Conservation (phyloP, 2,329 filamentous ascomycete species). For the Xylariales sp. region DNA sequence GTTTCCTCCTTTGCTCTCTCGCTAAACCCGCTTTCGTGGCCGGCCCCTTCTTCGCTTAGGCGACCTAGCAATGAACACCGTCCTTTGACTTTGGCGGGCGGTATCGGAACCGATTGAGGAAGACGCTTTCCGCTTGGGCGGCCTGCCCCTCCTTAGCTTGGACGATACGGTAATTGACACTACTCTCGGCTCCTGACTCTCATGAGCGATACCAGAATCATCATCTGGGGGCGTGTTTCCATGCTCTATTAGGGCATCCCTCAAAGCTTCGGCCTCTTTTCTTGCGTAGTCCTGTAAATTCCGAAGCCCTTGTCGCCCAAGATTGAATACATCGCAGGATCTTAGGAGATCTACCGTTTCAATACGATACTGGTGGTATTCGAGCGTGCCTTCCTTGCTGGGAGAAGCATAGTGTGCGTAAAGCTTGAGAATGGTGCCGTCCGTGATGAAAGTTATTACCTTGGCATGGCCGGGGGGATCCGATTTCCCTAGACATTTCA, state of each 20-base stretch:
- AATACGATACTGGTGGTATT: not conserved
- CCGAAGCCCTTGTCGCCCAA: not conserved
- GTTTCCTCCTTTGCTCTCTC: too few relatives aligned
- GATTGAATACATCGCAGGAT: not conserved
- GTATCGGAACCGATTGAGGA: too few relatives aligned
- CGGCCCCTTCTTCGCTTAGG: slow-evolving; percentile 4
- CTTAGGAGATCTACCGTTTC: accelerated
- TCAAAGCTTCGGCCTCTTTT: not conserved
- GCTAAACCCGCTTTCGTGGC: not conserved
- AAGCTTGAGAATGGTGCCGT: not conserved
- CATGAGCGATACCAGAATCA: too few relatives aligned
- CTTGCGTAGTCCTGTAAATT: slow-evolving; percentile 3
- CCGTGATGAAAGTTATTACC: not conserved
- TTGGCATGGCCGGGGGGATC: not conserved
- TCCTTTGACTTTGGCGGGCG: not conserved
- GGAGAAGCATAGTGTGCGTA: not conserved
- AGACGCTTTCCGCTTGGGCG: too few relatives aligned
- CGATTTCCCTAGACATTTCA: not conserved
- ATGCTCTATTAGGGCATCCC: too few relatives aligned
- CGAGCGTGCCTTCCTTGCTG: not conserved
- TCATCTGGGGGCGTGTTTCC: too few relatives aligned
- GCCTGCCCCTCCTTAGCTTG: too few relatives aligned
- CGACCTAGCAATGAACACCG: not conserved
- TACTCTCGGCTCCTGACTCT: not conserved
- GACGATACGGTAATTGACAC: too few relatives aligned